A percentile compares a stretch with the other conserved stretches of the same genome.
These are phyloP conservation scores for Brasilioporus rufonigricans DNA, from an alignment of 768 basidiomycete genomes.

Conservation along the genomic window DNA sequence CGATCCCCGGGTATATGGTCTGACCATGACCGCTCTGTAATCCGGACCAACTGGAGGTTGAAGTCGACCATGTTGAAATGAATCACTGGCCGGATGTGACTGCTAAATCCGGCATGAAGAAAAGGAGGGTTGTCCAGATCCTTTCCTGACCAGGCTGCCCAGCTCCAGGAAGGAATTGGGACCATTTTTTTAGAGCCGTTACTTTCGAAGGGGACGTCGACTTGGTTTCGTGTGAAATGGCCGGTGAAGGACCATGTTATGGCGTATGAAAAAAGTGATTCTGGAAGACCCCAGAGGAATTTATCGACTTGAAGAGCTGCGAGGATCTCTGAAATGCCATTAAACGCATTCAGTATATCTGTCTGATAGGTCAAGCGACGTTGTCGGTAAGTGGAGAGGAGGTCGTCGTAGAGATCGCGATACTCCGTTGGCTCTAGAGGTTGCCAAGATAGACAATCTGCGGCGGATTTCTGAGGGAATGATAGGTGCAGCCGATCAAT, in stretches of 20 bases:
- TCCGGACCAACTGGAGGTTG: not conserved
- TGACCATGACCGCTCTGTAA: not conserved
- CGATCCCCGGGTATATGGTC: not conserved
- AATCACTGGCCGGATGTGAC: not conserved
- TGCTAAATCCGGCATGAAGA: not conserved
- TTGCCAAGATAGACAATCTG: not conserved
- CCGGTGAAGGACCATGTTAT: not conserved
- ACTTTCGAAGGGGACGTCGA: not conserved
- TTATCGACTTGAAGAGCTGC: slow-evolving; percentile 7
- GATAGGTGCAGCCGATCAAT: not conserved
- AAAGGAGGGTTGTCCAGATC: not conserved
- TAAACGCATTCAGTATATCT: not conserved
- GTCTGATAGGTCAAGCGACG: not conserved
- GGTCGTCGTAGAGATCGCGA: not conserved
- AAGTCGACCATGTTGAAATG: slow-evolving; percentile 9
- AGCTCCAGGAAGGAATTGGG: slow-evolving; percentile 19
- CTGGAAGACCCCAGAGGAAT: slow-evolving; percentile 17
- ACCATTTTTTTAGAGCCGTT: not conserved
- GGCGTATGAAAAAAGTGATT: slow-evolving; percentile 1
- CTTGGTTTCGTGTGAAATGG: not conserved
- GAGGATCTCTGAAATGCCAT: slow-evolving; percentile 13
- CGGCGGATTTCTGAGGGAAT: slow-evolving; percentile 1
- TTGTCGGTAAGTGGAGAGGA: not conserved
- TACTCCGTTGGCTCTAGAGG: not conserved
- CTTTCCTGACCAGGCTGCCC: slow-evolving; percentile 1